A percentile compares a stretch with the other conserved stretches of the same genome.
These are phyloP conservation scores for Alternaria arborescens DNA, from an alignment of 2,329 filamentous ascomycete genomes.

Conservation along the genomic window DNA sequence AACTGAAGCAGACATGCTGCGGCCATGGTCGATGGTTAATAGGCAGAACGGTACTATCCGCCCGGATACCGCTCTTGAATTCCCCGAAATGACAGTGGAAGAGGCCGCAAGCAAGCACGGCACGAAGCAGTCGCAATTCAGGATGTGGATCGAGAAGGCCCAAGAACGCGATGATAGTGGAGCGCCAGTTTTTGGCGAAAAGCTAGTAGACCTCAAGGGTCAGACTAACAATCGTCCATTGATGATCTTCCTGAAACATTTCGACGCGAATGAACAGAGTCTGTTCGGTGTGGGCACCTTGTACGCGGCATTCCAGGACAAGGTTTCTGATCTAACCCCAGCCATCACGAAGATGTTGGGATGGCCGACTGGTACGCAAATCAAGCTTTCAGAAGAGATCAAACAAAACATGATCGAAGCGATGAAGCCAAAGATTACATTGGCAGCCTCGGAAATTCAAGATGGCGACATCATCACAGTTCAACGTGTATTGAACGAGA, in stretches of 20 bases:
- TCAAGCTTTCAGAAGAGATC: conserved; percentile 92
- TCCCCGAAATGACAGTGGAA: conserved; percentile 71
- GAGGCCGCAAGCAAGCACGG: conserved; percentile 75
- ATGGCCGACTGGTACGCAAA: conserved; percentile 79
- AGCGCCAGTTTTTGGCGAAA: conserved; percentile 74
- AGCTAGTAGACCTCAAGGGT: conserved; percentile 63
- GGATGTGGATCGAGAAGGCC: conserved; percentile 82
- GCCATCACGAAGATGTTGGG: conserved; percentile 83
- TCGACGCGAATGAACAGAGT: conserved; percentile 78
- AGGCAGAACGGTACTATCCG: conserved; percentile 96
- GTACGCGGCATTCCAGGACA: conserved; percentile 87
- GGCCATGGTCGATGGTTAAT: conserved; percentile 98
- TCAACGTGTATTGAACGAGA: conserved; percentile 70
- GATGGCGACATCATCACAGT: conserved; percentile 98
- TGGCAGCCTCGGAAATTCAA: conserved; percentile 92
- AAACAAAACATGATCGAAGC: conserved; percentile 97
- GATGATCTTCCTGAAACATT: conserved; percentile 91
- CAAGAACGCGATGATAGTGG: conserved; percentile 75
- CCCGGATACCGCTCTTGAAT: conserved; percentile 85
- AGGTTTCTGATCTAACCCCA: conserved; percentile 82
- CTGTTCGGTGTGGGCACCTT: conserved; percentile 81
- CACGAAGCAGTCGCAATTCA: conserved; percentile 73
- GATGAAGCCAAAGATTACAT: conserved; percentile 88
- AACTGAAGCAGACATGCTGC: conserved; percentile 73
- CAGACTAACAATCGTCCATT: conserved; percentile 67